Percentiles rank a stretch among this genome's conserved stretches.
Conservation (phyloP, 352 stramenopile genomes). For the Pythium monospermum region DNA sequence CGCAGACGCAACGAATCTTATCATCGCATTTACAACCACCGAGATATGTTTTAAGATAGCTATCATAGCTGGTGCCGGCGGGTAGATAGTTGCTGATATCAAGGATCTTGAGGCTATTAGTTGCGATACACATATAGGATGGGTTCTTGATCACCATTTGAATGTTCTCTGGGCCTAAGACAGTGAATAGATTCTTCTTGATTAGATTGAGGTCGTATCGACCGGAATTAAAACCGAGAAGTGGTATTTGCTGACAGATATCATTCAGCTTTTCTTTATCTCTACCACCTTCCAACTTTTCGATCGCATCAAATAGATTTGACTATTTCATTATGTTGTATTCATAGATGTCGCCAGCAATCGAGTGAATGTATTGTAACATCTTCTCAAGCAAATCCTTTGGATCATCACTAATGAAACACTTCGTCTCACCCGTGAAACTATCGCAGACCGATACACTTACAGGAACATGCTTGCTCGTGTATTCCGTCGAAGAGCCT, state of each 20-base stretch:
- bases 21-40: conserved; percentile 28
- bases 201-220: conserved; percentile 31
- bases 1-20: conserved; percentile 26
- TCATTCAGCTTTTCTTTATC: conserved; percentile 1
- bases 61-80: conserved; percentile 24
- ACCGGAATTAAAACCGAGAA: conserved; percentile 24
- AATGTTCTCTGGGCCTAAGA: conserved; percentile 11
- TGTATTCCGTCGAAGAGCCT: conserved; percentile 4
- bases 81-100: conserved; percentile 32
- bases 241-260: conserved; percentile 1
- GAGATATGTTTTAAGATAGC: conserved; percentile 25
- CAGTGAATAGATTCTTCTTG: conserved; percentile 25
- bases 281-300: background rate
- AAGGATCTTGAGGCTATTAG: conserved; percentile 24
- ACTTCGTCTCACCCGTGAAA: background rate
- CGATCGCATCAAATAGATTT: conserved; percentile 2
- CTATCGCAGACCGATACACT: conserved; percentile 10
- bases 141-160: conserved; percentile 25
- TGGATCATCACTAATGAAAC: conserved; percentile 9
- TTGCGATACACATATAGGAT: conserved; percentile 29
- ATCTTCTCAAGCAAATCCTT: conserved; percentile 3
- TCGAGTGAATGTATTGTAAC: conserved; percentile 4
- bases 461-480: conserved; percentile 1
- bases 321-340: conserved; percentile 5
- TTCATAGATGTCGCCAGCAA: background rate